Base-by-base conservation (phyloP, 768 basidiomycete genomes). In the Lactarius akahatsu region DNA sequence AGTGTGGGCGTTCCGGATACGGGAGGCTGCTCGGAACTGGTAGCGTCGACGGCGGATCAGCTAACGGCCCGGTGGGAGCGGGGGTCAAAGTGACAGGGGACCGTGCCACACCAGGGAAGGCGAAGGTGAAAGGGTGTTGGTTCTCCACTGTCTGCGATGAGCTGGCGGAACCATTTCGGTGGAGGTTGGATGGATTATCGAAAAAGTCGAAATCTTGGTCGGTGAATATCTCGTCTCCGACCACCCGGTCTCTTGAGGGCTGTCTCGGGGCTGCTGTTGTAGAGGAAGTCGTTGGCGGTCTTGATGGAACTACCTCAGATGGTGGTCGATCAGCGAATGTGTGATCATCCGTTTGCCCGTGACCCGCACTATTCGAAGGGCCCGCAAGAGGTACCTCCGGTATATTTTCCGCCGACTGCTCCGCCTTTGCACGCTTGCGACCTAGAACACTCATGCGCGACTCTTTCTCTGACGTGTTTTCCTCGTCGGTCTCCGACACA, bases 361-460 rank as follows among this genome's bases (percentile, higher is more conserved):
- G 58, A 23, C 15, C 20, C 11, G 8, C 10, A 28, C 57, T 41
- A 16, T 57, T 67, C 20, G 70, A 65, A 26, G 63, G 68, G 10
- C 63, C 70, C 26, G 61, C 64, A 54, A 63, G 63, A 11, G 61
- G 57, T 34, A 52, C 38, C 30, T 64, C 63, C 34, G 57, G 18
- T 67, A 65, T 62, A 74, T 65, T 77, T 45, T 50, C 61, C 67
- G 32, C 57, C 58, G 9, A 26, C 57, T 72, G 72, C 32, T 73
- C 71, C 32, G 77, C 64, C 62, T 77, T 88, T 3, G 78, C 72
- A 30, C 85, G 82, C 72, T 91, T 91, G 70, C 83, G 85, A 56
- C 73, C 77, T 9, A 78, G 62, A 23, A 79, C 78, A 59, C 72
- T 74, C 59, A 72, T 78, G n/a, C 77, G 76, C 11, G 76, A 71